Evolutionary conservation across 345 rosid species (phyloP).

Genomic region (Bruguiera sexangula): DNA sequence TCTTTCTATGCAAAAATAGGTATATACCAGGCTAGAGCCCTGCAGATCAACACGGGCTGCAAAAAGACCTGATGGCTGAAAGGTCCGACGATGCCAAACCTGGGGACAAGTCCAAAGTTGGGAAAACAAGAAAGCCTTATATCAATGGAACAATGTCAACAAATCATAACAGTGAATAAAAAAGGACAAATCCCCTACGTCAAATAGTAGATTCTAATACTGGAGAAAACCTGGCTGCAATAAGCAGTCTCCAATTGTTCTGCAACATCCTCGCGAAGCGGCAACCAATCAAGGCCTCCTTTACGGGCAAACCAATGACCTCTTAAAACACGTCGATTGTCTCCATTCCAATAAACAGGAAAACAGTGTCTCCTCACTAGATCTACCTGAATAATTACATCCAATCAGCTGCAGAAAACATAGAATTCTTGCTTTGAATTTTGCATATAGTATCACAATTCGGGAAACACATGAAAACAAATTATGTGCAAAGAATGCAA

Average conservation of each 20-base stretch:
- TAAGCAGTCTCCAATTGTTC: conserved; percentile 91
- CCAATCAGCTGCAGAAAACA: conserved; percentile 3
- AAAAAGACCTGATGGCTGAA: conserved; percentile 90
- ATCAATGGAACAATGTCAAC: neutral
- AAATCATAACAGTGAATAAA: conserved; percentile 4
- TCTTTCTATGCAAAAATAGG: conserved; percentile 10
- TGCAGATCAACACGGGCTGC: conserved; percentile 96
- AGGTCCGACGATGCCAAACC: conserved; percentile 97
- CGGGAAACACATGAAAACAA: too few species aligned
- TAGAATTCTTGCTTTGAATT: neutral
- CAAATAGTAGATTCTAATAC: conserved; percentile 2
- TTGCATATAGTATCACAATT: too few species aligned
- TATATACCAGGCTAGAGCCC: conserved; percentile 66
- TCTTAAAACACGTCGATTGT: conserved; percentile 89
- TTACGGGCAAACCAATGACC: conserved; percentile 98
- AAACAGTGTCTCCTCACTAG: conserved; percentile 74
- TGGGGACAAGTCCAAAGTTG: conserved; percentile 28
- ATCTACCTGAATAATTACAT: conserved; percentile 63
- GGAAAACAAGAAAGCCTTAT: neutral
- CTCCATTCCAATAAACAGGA: conserved; percentile 97
- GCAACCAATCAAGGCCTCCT: conserved; percentile 95
- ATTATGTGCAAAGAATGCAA: too few species aligned
- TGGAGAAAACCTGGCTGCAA: conserved; percentile 52
- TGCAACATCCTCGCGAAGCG: conserved; percentile 85
- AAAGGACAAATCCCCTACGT: neutral